Conservation (phyloP, 768 basidiomycete species). For the Lactifluus subvellereus region DNA sequence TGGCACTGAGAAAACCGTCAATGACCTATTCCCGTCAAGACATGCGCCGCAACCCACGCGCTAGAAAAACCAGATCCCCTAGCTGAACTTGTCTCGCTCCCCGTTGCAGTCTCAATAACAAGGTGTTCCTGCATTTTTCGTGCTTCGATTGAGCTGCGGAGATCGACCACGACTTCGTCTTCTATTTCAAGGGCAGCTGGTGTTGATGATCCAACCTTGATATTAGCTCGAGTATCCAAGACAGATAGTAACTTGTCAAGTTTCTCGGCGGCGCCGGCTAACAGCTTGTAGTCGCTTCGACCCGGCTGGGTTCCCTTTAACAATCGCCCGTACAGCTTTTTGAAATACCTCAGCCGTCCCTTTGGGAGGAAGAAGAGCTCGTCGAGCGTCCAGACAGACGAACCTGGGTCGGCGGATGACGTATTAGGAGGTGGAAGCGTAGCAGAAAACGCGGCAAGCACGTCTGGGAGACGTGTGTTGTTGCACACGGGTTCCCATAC, state of each 20-base stretch:
- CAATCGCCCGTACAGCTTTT: constrained; percentile 79
- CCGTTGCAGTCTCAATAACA: constrained; percentile 31
- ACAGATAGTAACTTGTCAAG: constrained; percentile 67
- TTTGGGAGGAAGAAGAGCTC: constrained; percentile 83
- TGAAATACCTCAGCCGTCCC: constrained; percentile 83
- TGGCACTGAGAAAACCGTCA: constrained; percentile 38
- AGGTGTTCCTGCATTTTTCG: constrained; percentile 16
- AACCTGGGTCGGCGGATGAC: constrained; percentile 33
- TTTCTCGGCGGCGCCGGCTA: constrained; percentile 74
- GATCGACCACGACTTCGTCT: constrained; percentile 56
- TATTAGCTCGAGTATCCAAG: constrained; percentile 52
- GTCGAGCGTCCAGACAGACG: constrained; percentile 74
- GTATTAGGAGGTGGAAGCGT: constrained; percentile 52
- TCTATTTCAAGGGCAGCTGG: constrained; percentile 34
- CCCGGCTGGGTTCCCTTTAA: constrained; percentile 84
- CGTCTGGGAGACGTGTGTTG: constrained; percentile 62
- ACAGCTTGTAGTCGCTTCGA: constrained; percentile 76
- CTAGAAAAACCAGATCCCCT: constrained; percentile 47
- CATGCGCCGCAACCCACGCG: constrained; percentile 39
- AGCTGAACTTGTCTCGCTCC: constrained; percentile 48
- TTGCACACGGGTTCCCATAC: constrained; percentile 71
- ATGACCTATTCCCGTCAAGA: background rate
- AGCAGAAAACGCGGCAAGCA: constrained; percentile 65
- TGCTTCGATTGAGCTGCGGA: constrained; percentile 29
- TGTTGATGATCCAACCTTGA: constrained; percentile 41